Conservation (phyloP, 805 yeast species). For the Metschnikowia colocasiae region DNA sequence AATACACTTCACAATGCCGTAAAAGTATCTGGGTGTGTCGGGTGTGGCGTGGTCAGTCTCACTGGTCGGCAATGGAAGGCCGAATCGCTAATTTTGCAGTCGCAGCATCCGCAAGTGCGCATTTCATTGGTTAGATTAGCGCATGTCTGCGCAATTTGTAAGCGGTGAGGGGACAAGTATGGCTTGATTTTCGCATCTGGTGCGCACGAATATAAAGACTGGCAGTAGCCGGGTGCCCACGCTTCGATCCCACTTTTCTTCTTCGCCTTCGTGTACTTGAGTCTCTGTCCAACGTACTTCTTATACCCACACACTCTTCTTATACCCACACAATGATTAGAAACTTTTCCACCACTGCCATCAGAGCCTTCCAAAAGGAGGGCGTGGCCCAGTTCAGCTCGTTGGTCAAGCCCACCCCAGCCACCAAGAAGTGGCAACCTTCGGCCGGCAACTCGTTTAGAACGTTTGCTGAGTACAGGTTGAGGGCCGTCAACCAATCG, state of each 20-base stretch:
- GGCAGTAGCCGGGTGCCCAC: not conserved
- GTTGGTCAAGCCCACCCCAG: slow-evolving; percentile 21
- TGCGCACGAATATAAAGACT: slow-evolving; percentile 2
- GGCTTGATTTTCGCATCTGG: slow-evolving; percentile 3
- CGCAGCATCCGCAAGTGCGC: not conserved
- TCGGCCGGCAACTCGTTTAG: slow-evolving; percentile 38
- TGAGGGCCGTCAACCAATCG: slow-evolving; percentile 38
- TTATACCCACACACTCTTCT: not conserved
- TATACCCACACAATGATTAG: slow-evolving; percentile 17
- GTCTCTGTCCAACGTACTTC: not conserved
- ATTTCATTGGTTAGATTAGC: slow-evolving; percentile 3
- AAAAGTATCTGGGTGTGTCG: too few relatives aligned
- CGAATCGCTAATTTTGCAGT: not conserved
- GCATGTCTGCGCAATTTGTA: not conserved
- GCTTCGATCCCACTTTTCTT: not conserved
- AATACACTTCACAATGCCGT: too few relatives aligned
- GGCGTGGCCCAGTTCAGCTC: slow-evolving; percentile 25
- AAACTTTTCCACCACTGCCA: slow-evolving; percentile 22
- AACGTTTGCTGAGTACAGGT: slow-evolving; percentile 43
- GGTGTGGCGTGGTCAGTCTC: too few relatives aligned
- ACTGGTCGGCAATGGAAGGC: not conserved
- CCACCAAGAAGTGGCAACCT: slow-evolving; percentile 34
- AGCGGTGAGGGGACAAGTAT: slow-evolving; percentile 4
- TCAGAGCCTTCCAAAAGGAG: slow-evolving; percentile 28
- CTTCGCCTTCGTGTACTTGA: not conserved